A percentile compares a stretch with the other conserved stretches of the same genome.
Conservation (phyloP, 2,329 filamentous ascomycete species). For the Cladobotryum protrusum region DNA sequence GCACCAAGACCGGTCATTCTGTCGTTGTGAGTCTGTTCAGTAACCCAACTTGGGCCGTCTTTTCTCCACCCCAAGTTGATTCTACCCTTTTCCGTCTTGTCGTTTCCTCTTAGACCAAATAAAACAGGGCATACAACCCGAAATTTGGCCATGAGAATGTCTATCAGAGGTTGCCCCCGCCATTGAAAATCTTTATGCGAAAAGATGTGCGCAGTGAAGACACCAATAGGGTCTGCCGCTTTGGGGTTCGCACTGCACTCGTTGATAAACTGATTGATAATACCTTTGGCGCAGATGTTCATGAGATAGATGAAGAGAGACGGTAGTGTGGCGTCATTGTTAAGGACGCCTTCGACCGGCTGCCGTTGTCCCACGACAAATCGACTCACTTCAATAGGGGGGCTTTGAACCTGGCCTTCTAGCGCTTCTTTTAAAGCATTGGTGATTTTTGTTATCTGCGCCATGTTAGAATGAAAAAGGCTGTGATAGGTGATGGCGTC, state of each 20-base stretch:
- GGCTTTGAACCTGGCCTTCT: conserved; percentile 44
- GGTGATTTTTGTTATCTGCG: conserved; percentile 31
- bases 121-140: conserved; percentile 74
- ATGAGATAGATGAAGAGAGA: conserved; percentile 67
- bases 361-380: conserved; percentile 45
- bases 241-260: conserved; percentile 59
- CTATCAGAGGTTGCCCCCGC: conserved; percentile 63
- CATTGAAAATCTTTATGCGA: conserved; percentile 61
- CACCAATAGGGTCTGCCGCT: conserved; percentile 71
- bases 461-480: neutral
- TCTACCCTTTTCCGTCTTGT: conserved; percentile 64
- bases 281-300: conserved; percentile 67
- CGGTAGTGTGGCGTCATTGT: conserved; percentile 52
- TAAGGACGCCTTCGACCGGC: conserved; percentile 41
- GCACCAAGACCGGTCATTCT: conserved; percentile 78
- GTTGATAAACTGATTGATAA: conserved; percentile 63
- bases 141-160: conserved; percentile 82
- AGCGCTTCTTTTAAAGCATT: conserved; percentile 46
- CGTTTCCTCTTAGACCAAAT: conserved; percentile 73
- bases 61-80: conserved; percentile 67
- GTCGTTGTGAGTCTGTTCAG: conserved; percentile 69
- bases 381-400: conserved; percentile 46
- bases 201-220: conserved; percentile 69
- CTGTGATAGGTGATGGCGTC: neutral
- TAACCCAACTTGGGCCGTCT: conserved; percentile 53